Evolutionary conservation across 2,329 filamentous ascomycete species (phyloP).

Genomic region (Fusarium dlaminii): DNA sequence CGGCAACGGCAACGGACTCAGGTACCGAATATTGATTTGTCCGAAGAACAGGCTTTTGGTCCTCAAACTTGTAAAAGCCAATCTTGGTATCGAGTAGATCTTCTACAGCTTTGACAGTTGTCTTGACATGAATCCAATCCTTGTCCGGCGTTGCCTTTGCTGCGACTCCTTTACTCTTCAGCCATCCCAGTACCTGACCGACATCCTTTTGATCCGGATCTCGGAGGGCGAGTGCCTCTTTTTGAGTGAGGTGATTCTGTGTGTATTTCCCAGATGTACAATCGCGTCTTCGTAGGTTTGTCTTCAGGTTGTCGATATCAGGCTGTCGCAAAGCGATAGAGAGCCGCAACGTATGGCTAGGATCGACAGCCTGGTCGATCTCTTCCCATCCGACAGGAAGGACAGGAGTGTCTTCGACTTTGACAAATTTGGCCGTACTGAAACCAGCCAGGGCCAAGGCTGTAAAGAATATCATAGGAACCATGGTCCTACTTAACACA

Average conservation of each 20-base stretch:
- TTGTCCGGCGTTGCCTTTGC: conserved; percentile 45
- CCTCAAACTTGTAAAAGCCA: conserved; percentile 53
- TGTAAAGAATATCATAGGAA: conserved; percentile 12
- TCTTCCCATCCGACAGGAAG: conserved; percentile 47
- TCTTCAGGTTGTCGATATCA: conserved; percentile 39
- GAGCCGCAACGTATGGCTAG: conserved; percentile 41
- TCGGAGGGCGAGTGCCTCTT: conserved; percentile 51
- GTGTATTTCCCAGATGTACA: conserved; percentile 8
- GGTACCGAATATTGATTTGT: conserved; percentile 58
- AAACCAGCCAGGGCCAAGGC: conserved; percentile 40
- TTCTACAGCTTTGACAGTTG: conserved; percentile 52
- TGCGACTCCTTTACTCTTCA: conserved; percentile 50
- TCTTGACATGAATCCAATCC: conserved; percentile 55
- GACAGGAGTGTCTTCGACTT: conserved; percentile 41
- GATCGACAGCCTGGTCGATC: conserved; percentile 33
- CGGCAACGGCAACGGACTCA: conserved; percentile 47
- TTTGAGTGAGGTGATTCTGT: conserved; percentile 46
- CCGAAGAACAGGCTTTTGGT: conserved; percentile 52
- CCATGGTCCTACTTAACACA: conserved; percentile 19
- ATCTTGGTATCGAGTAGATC: conserved; percentile 54
- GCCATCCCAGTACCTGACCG: conserved; percentile 53
- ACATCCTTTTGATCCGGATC: conserved; percentile 48
- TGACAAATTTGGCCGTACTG: conserved; percentile 29
- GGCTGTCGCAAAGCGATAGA: conserved; percentile 49
- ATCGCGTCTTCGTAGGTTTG: conserved; percentile 37